Conservation (phyloP, 2,329 filamentous ascomycete genomes). For the Seiridium unicorne region DNA sequence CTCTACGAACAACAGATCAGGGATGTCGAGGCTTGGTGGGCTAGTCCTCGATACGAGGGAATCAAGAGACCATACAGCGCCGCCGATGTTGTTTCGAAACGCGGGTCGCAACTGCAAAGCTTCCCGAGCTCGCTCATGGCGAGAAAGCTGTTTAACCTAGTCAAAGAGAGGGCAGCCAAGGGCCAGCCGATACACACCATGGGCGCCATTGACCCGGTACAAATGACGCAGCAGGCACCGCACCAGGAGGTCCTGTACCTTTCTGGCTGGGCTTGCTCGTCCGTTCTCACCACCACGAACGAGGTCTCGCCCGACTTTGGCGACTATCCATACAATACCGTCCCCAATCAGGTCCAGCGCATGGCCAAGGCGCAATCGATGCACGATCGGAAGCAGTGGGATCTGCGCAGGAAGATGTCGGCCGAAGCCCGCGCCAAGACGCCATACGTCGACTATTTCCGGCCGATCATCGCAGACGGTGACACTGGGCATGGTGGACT, state of each 20-base stretch:
- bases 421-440: constrained; percentile 69
- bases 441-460: constrained; percentile 87
- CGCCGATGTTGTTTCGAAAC: constrained; percentile 88
- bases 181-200: constrained; percentile 94
- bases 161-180: constrained; percentile 73
- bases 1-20: constrained; percentile 81
- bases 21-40: constrained; percentile 90
- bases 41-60: constrained; percentile 76
- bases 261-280: constrained; percentile 96
- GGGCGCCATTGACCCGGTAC: constrained; percentile 97
- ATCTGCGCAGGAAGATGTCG: constrained; percentile 75
- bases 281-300: constrained; percentile 88
- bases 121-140: constrained; percentile 96
- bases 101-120: constrained; percentile 79
- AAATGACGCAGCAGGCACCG: constrained; percentile 97
- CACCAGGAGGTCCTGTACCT: constrained; percentile 96
- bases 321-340: constrained; percentile 98
- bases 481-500: constrained; percentile 95
- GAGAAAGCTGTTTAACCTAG: constrained; percentile 85
- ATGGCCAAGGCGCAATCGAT: constrained; percentile 95
- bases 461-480: constrained; percentile 93
- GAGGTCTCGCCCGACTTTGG: constrained; percentile 98
- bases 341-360: constrained; percentile 95
- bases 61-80: constrained; percentile 92
- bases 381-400: constrained; percentile 96